A percentile compares a stretch with the other conserved stretches of the same genome.
Conservation (phyloP, 2,329 filamentous ascomycete species). For the Aspergillus nomiae region DNA sequence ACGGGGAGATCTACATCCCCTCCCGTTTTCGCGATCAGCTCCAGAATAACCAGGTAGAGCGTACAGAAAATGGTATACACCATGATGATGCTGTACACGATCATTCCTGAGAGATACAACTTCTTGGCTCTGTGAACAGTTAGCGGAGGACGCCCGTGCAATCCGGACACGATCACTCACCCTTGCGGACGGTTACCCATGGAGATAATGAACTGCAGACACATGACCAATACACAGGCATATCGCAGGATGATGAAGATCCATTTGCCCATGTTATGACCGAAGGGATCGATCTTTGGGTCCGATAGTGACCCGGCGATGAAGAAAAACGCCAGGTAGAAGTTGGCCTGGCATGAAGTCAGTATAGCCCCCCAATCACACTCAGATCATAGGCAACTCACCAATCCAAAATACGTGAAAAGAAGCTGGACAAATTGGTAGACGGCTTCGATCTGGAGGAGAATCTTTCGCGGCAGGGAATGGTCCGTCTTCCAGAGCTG, state of each 20-base stretch:
- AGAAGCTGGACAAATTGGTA: slow-evolving; percentile 91
- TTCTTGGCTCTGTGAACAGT: slow-evolving; percentile 64
- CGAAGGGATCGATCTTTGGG: slow-evolving; percentile 80
- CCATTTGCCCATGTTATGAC: slow-evolving; percentile 77
- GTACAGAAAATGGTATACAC: slow-evolving; percentile 87
- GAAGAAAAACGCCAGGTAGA: slow-evolving; percentile 99
- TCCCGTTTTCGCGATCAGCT: slow-evolving; percentile 61
- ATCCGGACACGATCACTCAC: slow-evolving; percentile 34
- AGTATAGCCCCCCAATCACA: neutral
- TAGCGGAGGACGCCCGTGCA: slow-evolving; percentile 10
- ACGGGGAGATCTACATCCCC: slow-evolving; percentile 55
- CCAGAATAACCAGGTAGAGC: slow-evolving; percentile 84
- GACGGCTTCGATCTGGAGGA: slow-evolving; percentile 91
- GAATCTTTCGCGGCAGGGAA: slow-evolving; percentile 80
- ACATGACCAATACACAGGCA: slow-evolving; percentile 81
- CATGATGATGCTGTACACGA: slow-evolving; percentile 94
- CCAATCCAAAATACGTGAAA: slow-evolving; percentile 95
- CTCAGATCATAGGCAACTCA: slow-evolving; percentile 25
- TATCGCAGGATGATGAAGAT: slow-evolving; percentile 89
- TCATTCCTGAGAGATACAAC: slow-evolving; percentile 84
- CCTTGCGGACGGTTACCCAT: slow-evolving; percentile 96
- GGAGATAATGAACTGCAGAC: slow-evolving; percentile 92
- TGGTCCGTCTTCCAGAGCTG: slow-evolving; percentile 95
- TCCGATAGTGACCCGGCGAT: slow-evolving; percentile 88
- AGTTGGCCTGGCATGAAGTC: slow-evolving; percentile 67